Evolutionary conservation across 164 flowering plant genomes (phyloP).

Genomic region (Amborella trichopoda): DNA sequence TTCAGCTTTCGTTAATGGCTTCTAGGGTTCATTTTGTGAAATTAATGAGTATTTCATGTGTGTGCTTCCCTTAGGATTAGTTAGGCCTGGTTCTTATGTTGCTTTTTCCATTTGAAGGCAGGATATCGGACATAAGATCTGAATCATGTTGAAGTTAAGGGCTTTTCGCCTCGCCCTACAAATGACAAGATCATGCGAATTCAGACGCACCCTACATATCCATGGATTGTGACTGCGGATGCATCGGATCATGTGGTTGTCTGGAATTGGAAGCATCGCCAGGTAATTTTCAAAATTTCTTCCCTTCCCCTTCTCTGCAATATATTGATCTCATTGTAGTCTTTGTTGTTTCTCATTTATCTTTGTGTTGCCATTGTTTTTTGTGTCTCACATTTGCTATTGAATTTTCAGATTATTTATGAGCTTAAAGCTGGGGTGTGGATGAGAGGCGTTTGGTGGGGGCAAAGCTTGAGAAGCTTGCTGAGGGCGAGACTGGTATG

Average conservation of each 20-base stretch:
- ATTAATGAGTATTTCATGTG: too few species aligned
- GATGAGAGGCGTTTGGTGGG: slow-evolving; percentile 96
- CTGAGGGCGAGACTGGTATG: slow-evolving; percentile 90
- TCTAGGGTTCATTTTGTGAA: too few species aligned
- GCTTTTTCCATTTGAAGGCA: too few species aligned
- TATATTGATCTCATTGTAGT: too few species aligned
- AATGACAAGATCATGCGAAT: slow-evolving; percentile 82
- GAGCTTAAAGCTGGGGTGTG: slow-evolving; percentile 97
- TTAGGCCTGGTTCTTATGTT: too few species aligned
- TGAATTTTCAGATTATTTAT: slow-evolving; percentile 54
- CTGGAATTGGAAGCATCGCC: slow-evolving; percentile 99
- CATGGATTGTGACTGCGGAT: slow-evolving; percentile 97
- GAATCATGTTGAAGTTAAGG: slow-evolving; percentile 74
- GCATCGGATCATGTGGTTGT: slow-evolving; percentile 93
- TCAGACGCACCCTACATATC: slow-evolving; percentile 93
- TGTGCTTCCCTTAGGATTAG: too few species aligned
- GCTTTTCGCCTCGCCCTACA: slow-evolving; percentile 82
- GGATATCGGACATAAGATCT: too few species aligned
- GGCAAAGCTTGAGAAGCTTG: slow-evolving; percentile 95
- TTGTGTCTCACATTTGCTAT: too few species aligned
- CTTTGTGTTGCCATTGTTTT: too few species aligned
- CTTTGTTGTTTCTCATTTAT: too few species aligned
- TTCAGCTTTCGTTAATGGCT: too few species aligned
- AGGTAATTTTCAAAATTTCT: slow-evolving; percentile 21
- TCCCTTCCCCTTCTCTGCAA: background rate